phyloP scores from a whole-genome alignment of 1,284 basidiomycete species.

The Trichosporon inkin region DNA sequence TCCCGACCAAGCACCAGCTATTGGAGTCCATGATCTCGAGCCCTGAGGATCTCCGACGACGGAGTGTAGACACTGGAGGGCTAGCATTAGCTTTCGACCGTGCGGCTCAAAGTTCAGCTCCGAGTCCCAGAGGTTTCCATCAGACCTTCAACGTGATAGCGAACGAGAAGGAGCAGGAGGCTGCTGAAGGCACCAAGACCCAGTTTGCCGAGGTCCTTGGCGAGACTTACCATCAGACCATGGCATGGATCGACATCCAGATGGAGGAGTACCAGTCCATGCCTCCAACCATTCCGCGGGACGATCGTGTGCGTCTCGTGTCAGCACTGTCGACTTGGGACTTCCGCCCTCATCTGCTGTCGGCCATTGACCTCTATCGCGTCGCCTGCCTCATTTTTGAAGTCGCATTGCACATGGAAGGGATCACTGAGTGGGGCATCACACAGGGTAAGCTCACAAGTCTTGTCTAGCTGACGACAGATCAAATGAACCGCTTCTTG shows the following conservation, averaged over 20 bases:
- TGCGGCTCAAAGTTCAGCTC: slow-evolving; percentile 25
- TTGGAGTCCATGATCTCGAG: background rate
- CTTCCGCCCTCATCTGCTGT: slow-evolving; percentile 77
- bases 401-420: slow-evolving; percentile 57
- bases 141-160: slow-evolving; percentile 16
- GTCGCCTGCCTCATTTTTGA: slow-evolving; percentile 72
- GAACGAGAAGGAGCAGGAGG: slow-evolving; percentile 31
- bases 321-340: slow-evolving; percentile 69
- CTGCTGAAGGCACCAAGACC: slow-evolving; percentile 53
- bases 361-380: slow-evolving; percentile 71
- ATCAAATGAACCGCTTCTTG: slow-evolving; percentile 68
- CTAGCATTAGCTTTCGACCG: slow-evolving; percentile 69
- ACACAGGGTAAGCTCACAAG: slow-evolving; percentile 59
- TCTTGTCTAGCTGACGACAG: slow-evolving; percentile 25
- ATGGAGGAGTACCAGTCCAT: slow-evolving; percentile 46
- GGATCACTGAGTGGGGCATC: slow-evolving; percentile 65
- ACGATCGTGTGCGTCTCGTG: slow-evolving; percentile 55
- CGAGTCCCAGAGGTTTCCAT: slow-evolving; percentile 23
- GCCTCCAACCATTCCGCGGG: slow-evolving; percentile 42
- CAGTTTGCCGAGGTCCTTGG: slow-evolving; percentile 70
- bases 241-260: slow-evolving; percentile 61
- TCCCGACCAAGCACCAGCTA: background rate
- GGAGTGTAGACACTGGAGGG: slow-evolving; percentile 79
- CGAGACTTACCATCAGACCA: slow-evolving; percentile 74
- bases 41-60: slow-evolving; percentile 50